phyloP scores from a whole-genome alignment of 2,329 filamentous ascomycete genomes.

The Trichoderma cornu-damae region DNA sequence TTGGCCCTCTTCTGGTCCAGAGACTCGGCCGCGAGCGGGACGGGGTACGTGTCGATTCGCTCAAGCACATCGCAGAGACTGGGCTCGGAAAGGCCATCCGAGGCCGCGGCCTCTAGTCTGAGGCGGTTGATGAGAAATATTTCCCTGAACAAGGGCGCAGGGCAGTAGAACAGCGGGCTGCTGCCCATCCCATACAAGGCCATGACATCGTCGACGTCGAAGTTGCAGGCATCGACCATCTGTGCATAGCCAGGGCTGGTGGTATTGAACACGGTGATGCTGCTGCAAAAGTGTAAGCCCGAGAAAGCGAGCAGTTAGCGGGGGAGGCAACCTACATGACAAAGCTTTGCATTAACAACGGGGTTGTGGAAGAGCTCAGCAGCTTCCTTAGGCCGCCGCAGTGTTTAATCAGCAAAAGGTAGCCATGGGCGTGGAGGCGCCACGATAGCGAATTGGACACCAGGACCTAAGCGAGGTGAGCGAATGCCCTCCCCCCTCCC shows the following conservation, averaged over 20 bases:
- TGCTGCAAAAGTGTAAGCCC: background rate
- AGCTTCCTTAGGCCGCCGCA: conserved; percentile 14
- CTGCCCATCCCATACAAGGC: conserved; percentile 6
- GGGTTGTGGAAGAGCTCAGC: background rate
- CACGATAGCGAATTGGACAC: conserved; percentile 6
- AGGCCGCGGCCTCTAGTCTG: background rate
- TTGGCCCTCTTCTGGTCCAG: background rate
- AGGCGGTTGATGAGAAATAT: conserved; percentile 17
- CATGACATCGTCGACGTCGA: conserved; percentile 11
- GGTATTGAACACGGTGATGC: conserved; percentile 15
- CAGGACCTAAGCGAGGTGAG: conserved; percentile 2
- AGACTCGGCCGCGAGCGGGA: background rate
- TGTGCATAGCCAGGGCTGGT: conserved; percentile 9
- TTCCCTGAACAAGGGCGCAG: conserved; percentile 9
- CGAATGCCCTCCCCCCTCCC: no score
- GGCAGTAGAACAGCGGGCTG: conserved; percentile 8
- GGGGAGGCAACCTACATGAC: background rate
- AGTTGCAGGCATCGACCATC: conserved; percentile 14
- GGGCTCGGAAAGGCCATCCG: background rate
- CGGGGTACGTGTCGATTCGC: background rate
- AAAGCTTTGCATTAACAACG: conserved; percentile 12
- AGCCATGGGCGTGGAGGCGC: conserved; percentile 11
- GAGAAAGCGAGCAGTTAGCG: background rate
- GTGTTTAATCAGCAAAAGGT: conserved; percentile 12
- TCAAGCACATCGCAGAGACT: conserved; percentile 9